Percentiles rank a stretch among this genome's conserved stretches.
These are phyloP conservation scores for Rhizophlyctis rosea DNA, from an alignment of 192 early-diverging fungal species.

Conservation along the genomic window DNA sequence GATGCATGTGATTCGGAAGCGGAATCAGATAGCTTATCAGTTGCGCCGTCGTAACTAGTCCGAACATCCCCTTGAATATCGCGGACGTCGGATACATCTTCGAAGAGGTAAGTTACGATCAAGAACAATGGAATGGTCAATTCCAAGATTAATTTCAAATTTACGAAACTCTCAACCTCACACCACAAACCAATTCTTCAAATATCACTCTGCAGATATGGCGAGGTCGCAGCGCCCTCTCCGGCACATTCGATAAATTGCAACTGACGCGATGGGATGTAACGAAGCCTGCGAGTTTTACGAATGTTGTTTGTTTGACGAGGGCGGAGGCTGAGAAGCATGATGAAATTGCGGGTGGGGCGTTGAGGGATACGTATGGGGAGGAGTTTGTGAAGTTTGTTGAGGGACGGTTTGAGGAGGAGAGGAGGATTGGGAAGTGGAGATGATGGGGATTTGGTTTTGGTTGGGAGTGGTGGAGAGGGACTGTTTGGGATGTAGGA, in stretches of 20 bases:
- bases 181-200: no score
- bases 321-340: slow-evolving; percentile 71
- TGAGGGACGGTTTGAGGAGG: slow-evolving; percentile 10
- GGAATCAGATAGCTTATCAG: not conserved
- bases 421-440: slow-evolving; percentile 20
- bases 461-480: no score
- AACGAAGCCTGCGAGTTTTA: slow-evolving; percentile 56
- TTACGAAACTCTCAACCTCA: not conserved
- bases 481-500: no score
- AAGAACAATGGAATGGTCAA: not conserved
- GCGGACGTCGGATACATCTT: slow-evolving; percentile 82
- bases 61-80: slow-evolving; percentile 49
- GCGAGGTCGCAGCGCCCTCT: slow-evolving; percentile 73
- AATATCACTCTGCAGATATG: slow-evolving; percentile 65
- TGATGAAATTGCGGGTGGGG: slow-evolving; percentile 42
- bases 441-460: slow-evolving; percentile 5
- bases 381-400: slow-evolving; percentile 52
- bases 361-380: slow-evolving; percentile 51
- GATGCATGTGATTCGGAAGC: not conserved
- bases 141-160: slow-evolving; percentile 11
- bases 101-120: slow-evolving; percentile 58
- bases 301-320: slow-evolving; percentile 84
- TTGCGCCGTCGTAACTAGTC: slow-evolving; percentile 10
- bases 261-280: slow-evolving; percentile 76
- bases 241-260: slow-evolving; percentile 61